A percentile compares a stretch with the other conserved stretches of the same genome.
Conservation (phyloP, 2,329 filamentous ascomycete species). For the Zymoseptoria pseudotritici region DNA sequence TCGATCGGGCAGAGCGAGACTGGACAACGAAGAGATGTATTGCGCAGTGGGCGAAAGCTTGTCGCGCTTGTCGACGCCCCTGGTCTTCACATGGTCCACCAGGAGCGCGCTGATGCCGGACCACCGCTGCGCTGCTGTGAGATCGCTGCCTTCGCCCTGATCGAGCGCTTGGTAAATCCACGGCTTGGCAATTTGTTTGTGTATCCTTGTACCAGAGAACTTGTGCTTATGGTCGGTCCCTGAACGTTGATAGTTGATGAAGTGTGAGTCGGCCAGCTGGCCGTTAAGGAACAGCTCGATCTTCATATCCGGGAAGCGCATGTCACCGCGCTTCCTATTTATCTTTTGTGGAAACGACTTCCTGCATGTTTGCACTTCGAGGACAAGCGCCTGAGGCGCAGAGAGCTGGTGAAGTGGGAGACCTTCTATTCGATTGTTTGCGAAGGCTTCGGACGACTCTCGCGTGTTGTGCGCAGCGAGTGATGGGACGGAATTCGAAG, state of each 20-base stretch:
- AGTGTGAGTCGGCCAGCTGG: conserved; percentile 27
- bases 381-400: conserved; percentile 8
- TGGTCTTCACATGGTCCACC: conserved; percentile 27
- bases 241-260: conserved; percentile 12
- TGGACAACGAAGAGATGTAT: conserved; percentile 34
- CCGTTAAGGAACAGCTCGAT: conserved; percentile 45
- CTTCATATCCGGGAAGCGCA: conserved; percentile 29
- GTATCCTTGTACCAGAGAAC: conserved; percentile 35
- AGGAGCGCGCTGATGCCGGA: conserved; percentile 26
- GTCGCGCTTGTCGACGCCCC: conserved; percentile 30
- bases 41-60: conserved; percentile 30
- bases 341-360: background rate
- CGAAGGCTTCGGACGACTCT: background rate
- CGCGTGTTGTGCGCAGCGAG: background rate
- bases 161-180: conserved; percentile 34
- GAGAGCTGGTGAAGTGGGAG: background rate
- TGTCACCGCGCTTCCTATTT: conserved; percentile 1
- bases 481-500: background rate
- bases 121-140: conserved; percentile 31
- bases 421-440: background rate
- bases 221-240: conserved; percentile 2
- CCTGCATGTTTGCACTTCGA: conserved; percentile 6
- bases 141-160: conserved; percentile 3
- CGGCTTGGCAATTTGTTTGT: conserved; percentile 36
- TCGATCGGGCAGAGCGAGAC: conserved; percentile 31